phyloP scores from a whole-genome alignment of 495 filamentous ascomycete species.

The Endocarpon pusillum region DNA sequence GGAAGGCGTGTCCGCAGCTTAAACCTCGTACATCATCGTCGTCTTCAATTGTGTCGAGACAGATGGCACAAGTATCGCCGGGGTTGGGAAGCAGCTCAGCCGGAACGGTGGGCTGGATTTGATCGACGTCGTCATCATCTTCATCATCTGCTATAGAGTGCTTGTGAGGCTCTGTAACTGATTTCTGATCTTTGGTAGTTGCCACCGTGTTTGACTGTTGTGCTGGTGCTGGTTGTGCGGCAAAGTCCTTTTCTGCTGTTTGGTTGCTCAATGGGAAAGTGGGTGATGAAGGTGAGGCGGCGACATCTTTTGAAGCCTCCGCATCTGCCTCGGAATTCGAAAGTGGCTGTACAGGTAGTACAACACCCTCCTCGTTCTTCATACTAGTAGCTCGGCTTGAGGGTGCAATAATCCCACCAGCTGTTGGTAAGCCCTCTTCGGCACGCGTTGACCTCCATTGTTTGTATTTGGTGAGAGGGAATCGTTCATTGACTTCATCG shows the following conservation, averaged over 20 bases:
- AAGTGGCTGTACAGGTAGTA: constrained; percentile 1
- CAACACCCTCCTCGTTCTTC: constrained; percentile 39
- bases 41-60: constrained; percentile 82
- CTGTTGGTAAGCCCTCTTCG: constrained; percentile 62
- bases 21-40: constrained; percentile 90
- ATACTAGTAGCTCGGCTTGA: constrained; percentile 52
- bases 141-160: constrained; percentile 30
- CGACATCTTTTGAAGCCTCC: background rate
- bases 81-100: constrained; percentile 67
- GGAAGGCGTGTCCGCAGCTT: constrained; percentile 91
- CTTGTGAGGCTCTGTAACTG: too few species aligned
- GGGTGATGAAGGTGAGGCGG: background rate
- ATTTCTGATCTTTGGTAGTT: too few species aligned
- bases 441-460: constrained; percentile 75
- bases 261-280: background rate
- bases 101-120: constrained; percentile 65
- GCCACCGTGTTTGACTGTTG: background rate
- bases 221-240: background rate
- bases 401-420: constrained; percentile 69
- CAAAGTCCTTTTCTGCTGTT: background rate
- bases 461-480: constrained; percentile 92
- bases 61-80: constrained; percentile 95
- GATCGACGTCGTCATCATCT: constrained; percentile 70
- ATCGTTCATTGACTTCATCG: constrained; percentile 96
- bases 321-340: background rate